phyloP scores from a whole-genome alignment of 257 asterid genomes.

The Handroanthus guayacan region DNA sequence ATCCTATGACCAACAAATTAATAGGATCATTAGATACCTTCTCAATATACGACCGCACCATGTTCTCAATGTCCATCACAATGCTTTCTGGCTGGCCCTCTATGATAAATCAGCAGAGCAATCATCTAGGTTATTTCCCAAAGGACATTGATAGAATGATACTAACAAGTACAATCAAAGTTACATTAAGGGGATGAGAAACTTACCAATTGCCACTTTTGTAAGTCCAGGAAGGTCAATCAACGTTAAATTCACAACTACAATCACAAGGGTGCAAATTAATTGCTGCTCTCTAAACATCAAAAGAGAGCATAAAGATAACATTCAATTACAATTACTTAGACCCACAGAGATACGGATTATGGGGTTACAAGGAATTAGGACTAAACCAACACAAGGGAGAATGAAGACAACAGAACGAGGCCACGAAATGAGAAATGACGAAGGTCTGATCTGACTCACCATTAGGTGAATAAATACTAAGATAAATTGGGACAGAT shows the following conservation, averaged over 20 bases:
- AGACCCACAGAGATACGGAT: constrained; percentile 1
- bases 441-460: constrained; percentile 29
- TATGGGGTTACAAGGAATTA: neutral
- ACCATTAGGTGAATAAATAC: constrained; percentile 92
- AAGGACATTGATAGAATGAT: constrained; percentile 7
- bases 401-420: constrained; percentile 21
- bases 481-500: constrained; percentile 92
- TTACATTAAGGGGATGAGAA: constrained; percentile 20
- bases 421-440: constrained; percentile 2
- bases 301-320: constrained; percentile 22
- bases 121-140: constrained; percentile 5
- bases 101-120: constrained; percentile 41
- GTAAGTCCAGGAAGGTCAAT: constrained; percentile 99
- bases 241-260: constrained; percentile 96
- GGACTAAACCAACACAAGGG: neutral
- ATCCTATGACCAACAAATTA: constrained; percentile 9
- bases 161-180: constrained; percentile 19
- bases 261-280: constrained; percentile 40
- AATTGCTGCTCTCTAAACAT: constrained; percentile 33
- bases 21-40: constrained; percentile 60
- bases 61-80: constrained; percentile 89
- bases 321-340: constrained; percentile 6
- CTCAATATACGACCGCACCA: constrained; percentile 94
- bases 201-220: constrained; percentile 98
- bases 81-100: constrained; percentile 98